Percentiles rank a stretch among this genome's conserved stretches.
These are phyloP conservation scores for Solanum hybrid DNA, from an alignment of 305 asterid genomes.

Conservation along the genomic window DNA sequence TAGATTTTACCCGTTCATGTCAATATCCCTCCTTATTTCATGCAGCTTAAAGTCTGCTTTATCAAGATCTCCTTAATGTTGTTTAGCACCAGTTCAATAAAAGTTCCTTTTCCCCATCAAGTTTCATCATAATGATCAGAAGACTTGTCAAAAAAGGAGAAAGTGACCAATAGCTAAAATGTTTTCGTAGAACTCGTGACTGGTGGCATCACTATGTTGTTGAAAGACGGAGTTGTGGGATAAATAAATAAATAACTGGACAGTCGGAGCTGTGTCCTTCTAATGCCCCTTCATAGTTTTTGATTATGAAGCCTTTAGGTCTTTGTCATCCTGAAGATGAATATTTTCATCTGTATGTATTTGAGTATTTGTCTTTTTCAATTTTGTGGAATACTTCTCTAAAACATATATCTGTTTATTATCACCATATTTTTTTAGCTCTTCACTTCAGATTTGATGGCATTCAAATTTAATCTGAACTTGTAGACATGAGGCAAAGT, in stretches of 20 bases:
- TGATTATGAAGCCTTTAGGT: not conserved
- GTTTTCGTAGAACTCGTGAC: not conserved
- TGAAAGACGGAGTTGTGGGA: not conserved
- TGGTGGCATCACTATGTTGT: conserved; percentile 2
- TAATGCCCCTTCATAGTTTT: not conserved
- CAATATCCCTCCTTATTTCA: not conserved
- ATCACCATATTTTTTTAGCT: not conserved
- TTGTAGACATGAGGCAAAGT: conserved; percentile 3
- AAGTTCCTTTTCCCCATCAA: not conserved
- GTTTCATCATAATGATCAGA: not conserved
- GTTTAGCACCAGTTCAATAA: not conserved
- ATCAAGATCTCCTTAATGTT: not conserved
- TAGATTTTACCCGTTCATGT: not conserved
- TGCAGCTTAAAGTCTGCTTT: not conserved
- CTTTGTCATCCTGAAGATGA: not conserved
- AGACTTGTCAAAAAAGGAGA: not conserved
- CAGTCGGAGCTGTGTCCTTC: not conserved
- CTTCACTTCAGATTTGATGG: not conserved
- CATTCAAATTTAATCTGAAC: not conserved
- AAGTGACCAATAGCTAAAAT: not conserved
- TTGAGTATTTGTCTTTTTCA: not conserved
- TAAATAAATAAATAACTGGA: not conserved
- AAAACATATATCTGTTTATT: not conserved
- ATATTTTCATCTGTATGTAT: not conserved
- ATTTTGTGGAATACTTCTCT: not conserved